Conservation (phyloP, 768 basidiomycete genomes). For the Glaciozyma martinii region DNA sequence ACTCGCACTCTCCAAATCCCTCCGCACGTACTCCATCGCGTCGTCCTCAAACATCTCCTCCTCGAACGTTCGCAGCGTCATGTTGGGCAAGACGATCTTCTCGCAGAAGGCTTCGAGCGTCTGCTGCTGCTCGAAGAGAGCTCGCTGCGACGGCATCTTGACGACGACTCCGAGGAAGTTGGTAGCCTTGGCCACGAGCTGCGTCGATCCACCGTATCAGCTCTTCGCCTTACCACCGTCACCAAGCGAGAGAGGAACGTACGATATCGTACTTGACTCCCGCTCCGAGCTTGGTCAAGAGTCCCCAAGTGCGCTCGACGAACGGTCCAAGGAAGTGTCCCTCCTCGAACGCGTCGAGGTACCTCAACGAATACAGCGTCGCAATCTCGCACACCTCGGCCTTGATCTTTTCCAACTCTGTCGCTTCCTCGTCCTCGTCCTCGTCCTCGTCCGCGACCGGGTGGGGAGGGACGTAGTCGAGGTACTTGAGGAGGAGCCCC, state of each 20-base stretch:
- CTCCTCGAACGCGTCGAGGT: conserved; percentile 43
- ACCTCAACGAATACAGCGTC: conserved; percentile 53
- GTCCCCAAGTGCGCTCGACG: conserved; percentile 81
- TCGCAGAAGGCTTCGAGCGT: conserved; percentile 75
- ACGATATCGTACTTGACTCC: conserved; percentile 35
- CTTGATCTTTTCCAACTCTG: conserved; percentile 80
- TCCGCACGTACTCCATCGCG: conserved; percentile 84
- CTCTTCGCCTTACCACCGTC: too few relatives aligned
- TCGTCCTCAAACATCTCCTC: conserved; percentile 96
- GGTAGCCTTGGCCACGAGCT: conserved; percentile 79
- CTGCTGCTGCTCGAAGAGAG: conserved; percentile 63
- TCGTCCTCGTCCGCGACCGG: conserved; percentile 43
- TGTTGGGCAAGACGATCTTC: conserved; percentile 90
- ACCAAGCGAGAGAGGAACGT: too few relatives aligned
- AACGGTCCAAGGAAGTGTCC: conserved; percentile 44
- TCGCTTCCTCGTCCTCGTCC: conserved; percentile 68
- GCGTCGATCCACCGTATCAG: neutral
- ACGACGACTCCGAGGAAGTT: conserved; percentile 87
- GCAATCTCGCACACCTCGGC: conserved; percentile 81
- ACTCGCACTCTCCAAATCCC: conserved; percentile 62
- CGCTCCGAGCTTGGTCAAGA: conserved; percentile 45
- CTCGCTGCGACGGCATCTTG: conserved; percentile 71
- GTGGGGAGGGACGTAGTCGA: conserved; percentile 67
- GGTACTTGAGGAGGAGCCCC: conserved; percentile 68
- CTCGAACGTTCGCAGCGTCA: conserved; percentile 73